These are phyloP conservation scores for Hypoxylon sp. DNA, from an alignment of 2,329 filamentous ascomycete species.

Conservation along the genomic window DNA sequence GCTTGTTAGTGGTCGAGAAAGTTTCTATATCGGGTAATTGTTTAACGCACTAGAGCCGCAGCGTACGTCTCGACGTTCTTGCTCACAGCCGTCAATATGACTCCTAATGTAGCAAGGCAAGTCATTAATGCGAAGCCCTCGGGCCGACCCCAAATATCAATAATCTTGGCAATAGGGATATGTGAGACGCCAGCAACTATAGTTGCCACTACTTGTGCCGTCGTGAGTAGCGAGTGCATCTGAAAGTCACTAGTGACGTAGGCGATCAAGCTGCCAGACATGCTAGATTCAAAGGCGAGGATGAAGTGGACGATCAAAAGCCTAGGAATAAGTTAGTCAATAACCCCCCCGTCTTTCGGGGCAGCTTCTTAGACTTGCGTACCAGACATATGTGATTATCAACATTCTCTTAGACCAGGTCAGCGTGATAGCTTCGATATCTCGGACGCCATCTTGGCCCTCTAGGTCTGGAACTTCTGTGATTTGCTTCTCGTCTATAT, in stretches of 20 bases:
- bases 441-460: slow-evolving; percentile 60
- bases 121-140: slow-evolving; percentile 60
- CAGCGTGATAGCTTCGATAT: slow-evolving; percentile 61
- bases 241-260: slow-evolving; percentile 61
- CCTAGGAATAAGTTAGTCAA: background rate
- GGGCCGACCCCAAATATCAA: slow-evolving; percentile 63
- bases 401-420: slow-evolving; percentile 59
- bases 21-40: background rate
- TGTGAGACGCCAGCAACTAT: slow-evolving; percentile 53
- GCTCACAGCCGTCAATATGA: slow-evolving; percentile 73
- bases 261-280: slow-evolving; percentile 51
- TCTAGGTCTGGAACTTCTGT: slow-evolving; percentile 16
- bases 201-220: slow-evolving; percentile 63
- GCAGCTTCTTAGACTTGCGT: slow-evolving; percentile 7
- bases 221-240: slow-evolving; percentile 65
- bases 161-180: slow-evolving; percentile 62
- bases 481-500: slow-evolving; percentile 18
- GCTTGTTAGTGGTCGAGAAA: background rate
- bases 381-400: slow-evolving; percentile 58
- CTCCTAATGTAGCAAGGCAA: slow-evolving; percentile 61
- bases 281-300: slow-evolving; percentile 6
- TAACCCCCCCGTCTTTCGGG: background rate
- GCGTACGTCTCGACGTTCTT: slow-evolving; percentile 66
- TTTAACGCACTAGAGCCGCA: slow-evolving; percentile 48
- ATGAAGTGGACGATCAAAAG: slow-evolving; percentile 11